Evolutionary conservation across 2,329 filamentous ascomycete species (phyloP).

Genomic region (Geosmithia flava): DNA sequence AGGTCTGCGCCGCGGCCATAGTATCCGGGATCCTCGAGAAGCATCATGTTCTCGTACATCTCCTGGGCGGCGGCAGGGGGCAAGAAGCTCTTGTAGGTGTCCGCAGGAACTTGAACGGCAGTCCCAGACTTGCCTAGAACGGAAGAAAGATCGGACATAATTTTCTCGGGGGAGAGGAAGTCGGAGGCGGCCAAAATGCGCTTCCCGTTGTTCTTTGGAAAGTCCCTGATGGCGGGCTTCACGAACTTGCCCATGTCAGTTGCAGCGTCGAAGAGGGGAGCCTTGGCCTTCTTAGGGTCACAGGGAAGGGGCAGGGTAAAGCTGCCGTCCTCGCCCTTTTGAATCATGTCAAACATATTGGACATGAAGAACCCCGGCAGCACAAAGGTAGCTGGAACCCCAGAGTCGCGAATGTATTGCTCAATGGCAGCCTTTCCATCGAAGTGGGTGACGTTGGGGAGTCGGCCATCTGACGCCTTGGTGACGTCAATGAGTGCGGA

Average conservation of each 20-base stretch:
- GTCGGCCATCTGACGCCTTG: constrained; percentile 20
- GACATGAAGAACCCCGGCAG: constrained; percentile 42
- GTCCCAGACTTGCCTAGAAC: constrained; percentile 18
- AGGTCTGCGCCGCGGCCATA: constrained; percentile 19
- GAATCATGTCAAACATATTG: constrained; percentile 22
- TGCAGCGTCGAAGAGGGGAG: constrained; percentile 23
- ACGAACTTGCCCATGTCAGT: constrained; percentile 27
- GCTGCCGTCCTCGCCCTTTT: constrained; percentile 15
- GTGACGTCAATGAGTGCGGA: constrained; percentile 28
- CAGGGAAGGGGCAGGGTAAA: constrained; percentile 15
- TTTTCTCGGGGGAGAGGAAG: constrained; percentile 19
- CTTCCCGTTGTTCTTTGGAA: constrained; percentile 13
- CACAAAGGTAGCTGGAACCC: constrained; percentile 37
- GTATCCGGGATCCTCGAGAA: constrained; percentile 28
- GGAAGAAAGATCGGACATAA: constrained; percentile 20
- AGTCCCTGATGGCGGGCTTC: constrained; percentile 17
- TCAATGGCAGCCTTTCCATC: constrained; percentile 45
- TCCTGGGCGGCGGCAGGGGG: constrained; percentile 16
- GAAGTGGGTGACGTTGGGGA: constrained; percentile 33
- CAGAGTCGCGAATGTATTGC: constrained; percentile 37
- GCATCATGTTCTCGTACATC: constrained; percentile 27
- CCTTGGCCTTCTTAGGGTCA: constrained; percentile 14
- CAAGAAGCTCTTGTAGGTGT: constrained; percentile 22
- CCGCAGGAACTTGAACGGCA: constrained; percentile 16
- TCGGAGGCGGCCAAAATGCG: constrained; percentile 20